Percentiles rank a stretch among this genome's conserved stretches.
Evolutionary conservation across 1,139 yeast species (phyloP).

Genomic region (Saccharomyces hybrid): DNA sequence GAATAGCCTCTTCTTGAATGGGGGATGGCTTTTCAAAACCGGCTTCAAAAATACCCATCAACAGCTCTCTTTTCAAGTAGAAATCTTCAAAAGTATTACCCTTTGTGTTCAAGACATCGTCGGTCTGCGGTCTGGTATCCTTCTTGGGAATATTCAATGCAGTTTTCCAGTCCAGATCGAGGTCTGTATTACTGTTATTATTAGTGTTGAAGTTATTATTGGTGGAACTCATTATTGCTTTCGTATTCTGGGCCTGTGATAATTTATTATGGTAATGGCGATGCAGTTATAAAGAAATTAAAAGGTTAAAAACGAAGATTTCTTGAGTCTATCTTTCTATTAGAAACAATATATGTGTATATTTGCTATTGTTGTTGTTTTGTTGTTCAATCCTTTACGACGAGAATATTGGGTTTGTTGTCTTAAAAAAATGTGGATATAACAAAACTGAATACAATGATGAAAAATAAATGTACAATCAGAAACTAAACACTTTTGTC

Average conservation of each 20-base stretch:
- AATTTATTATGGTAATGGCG: neutral
- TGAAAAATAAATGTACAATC: neutral
- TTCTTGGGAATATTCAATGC: constrained; percentile 67
- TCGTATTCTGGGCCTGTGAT: neutral
- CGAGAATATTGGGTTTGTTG: neutral
- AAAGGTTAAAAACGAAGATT: neutral
- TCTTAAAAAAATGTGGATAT: neutral
- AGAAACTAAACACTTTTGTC: neutral
- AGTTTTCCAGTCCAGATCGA: constrained; percentile 52
- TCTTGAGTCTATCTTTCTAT: neutral
- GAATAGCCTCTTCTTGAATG: constrained; percentile 94
- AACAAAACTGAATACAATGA: neutral
- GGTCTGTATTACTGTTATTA: constrained; percentile 7
- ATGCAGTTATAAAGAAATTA: neutral
- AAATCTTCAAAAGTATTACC: constrained; percentile 92
- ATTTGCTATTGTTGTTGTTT: neutral
- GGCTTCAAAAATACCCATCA: constrained; percentile 98
- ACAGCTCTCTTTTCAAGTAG: constrained; percentile 78
- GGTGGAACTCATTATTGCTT: neutral
- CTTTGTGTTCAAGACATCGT: constrained; percentile 86
- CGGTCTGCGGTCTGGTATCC: constrained; percentile 92
- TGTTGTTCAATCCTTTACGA: neutral
- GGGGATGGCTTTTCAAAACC: constrained; percentile 98
- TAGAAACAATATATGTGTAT: neutral
- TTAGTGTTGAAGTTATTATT: neutral